A percentile compares a stretch with the other conserved stretches of the same genome.
Evolutionary conservation across 441 rosid species (phyloP).

Genomic region (Macaranga tanarius): DNA sequence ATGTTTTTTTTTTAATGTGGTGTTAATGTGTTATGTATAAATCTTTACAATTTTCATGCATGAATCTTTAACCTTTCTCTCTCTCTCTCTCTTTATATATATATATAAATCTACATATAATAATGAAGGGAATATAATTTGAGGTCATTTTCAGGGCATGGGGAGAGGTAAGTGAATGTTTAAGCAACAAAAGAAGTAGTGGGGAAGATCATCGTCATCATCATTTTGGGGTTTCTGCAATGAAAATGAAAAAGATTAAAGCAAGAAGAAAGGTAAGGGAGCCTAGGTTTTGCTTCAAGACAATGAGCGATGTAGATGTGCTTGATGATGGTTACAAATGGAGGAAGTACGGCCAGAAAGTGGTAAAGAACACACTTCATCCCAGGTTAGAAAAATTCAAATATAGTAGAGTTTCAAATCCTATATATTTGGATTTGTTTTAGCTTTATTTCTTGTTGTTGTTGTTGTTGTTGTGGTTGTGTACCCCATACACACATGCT

Average conservation of each 20-base stretch:
- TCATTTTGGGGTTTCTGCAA: constrained; percentile 49
- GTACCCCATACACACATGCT: constrained; percentile 30
- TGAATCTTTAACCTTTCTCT: not conserved
- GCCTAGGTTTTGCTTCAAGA: constrained; percentile 97
- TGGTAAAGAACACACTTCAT: constrained; percentile 95
- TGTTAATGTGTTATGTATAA: too few relatives aligned
- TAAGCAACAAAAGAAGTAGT: constrained; percentile 37
- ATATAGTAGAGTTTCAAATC: not conserved
- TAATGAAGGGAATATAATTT: not conserved
- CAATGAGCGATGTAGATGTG: constrained; percentile 91
- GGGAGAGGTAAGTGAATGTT: constrained; percentile 39
- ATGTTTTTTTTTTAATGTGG: not conserved
- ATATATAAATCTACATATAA: too few relatives aligned
- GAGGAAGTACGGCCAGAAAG: constrained; percentile 99
- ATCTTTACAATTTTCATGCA: constrained; percentile 8
- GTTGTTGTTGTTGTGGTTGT: constrained; percentile 6
- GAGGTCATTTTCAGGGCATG: constrained; percentile 40
- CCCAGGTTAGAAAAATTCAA: constrained; percentile 58
- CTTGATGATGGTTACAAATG: constrained; percentile 96
- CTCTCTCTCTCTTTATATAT: not conserved
- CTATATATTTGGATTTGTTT: constrained; percentile 9
- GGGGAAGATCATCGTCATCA: constrained; percentile 33
- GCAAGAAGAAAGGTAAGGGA: constrained; percentile 90
- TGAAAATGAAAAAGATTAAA: constrained; percentile 80
- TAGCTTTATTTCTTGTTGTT: not conserved